These are phyloP conservation scores for Xylaria sp. DNA, from an alignment of 2,329 filamentous ascomycete genomes.

Conservation along the genomic window DNA sequence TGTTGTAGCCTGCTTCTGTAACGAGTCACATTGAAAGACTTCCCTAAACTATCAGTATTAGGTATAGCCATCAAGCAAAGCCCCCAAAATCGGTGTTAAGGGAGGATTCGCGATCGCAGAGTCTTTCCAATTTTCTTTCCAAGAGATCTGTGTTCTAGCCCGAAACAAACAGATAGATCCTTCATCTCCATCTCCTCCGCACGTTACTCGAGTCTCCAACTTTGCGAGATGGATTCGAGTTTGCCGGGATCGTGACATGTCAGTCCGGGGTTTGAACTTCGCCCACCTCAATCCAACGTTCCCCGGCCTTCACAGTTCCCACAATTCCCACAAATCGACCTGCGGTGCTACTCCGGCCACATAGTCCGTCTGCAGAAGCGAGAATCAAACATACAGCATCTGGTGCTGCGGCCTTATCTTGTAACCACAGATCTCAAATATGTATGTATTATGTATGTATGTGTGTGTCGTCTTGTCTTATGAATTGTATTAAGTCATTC, in stretches of 20 bases:
- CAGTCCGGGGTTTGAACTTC: constrained; percentile 28
- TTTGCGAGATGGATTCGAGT: not conserved
- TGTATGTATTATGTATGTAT: not conserved
- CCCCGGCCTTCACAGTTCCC: not conserved
- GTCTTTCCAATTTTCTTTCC: constrained; percentile 41
- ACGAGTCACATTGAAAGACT: constrained; percentile 9
- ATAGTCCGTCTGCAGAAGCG: constrained; percentile 12
- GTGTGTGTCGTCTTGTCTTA: not conserved
- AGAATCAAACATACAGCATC: not conserved
- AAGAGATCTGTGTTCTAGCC: constrained; percentile 34
- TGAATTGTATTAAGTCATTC: not conserved
- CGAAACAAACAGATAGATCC: constrained; percentile 15
- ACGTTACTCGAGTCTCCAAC: constrained; percentile 7
- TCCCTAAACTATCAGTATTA: constrained; percentile 14
- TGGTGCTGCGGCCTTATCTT: constrained; percentile 9
- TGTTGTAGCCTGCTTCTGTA: constrained; percentile 15
- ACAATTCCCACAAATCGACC: not conserved
- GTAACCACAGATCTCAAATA: constrained; percentile 1
- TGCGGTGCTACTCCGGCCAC: constrained; percentile 16
- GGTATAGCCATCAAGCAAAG: constrained; percentile 16
- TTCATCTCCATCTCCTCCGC: constrained; percentile 25
- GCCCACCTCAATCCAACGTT: not conserved
- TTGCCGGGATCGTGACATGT: constrained; percentile 24
- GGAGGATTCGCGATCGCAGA: constrained; percentile 44
- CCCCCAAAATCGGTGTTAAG: not conserved